Evolutionary conservation across 352 stramenopile species (phyloP), one percentile per base, ranked within the genome.

Genomic region (Globisporangium nagaii): DNA sequence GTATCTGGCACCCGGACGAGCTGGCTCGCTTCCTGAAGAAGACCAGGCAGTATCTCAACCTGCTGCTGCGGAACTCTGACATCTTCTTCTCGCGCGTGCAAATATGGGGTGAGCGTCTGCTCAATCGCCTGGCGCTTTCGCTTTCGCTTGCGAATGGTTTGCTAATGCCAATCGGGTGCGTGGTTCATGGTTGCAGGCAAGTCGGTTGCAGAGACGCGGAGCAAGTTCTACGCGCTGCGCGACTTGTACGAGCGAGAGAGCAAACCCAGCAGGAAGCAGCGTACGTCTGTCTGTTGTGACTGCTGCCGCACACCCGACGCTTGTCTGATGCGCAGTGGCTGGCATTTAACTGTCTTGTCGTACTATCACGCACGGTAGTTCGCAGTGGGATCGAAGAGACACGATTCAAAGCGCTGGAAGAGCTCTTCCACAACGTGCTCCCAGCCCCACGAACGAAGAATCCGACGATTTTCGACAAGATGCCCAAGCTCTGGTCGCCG

Each of bases 211-310:
- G 75, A 93, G 24, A 72, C 76, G 3, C 74, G 70, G 34, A 70
- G 42, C 53, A 93, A 93, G 61, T 90, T 93, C 44, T 89, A 90
- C 52, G 61, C 75, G 35, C 61, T 89, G 24, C 75, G 77, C 9
- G 75, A 89, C 1, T 58, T 92, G 27, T 88, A 81, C 54, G n/a
- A 86, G 4, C 68, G 61, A 2, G 73, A 87, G 36, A 71, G 74
- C 17, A 63, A 67, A n/a, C 19, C 44, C 15, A 20, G 12, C 28
- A 49, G 20, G 19, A 48, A 24, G 4, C 27, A 37, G 17, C 27
- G 57, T 63, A 34, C 37, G 55, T 31, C 10, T 9, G 13, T n/a
- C n/a, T n/a, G n/a, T n/a, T n/a, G n/a, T n/a, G n/a, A n/a, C n/a
- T n/a, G n/a, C n/a, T n/a, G n/a, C n/a, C n/a, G n/a, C n/a, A n/a